A percentile compares a stretch with the other conserved stretches of the same genome.
Evolutionary conservation across 1,284 basidiomycete species (phyloP).

Genomic region (Trametes versicolor): DNA sequence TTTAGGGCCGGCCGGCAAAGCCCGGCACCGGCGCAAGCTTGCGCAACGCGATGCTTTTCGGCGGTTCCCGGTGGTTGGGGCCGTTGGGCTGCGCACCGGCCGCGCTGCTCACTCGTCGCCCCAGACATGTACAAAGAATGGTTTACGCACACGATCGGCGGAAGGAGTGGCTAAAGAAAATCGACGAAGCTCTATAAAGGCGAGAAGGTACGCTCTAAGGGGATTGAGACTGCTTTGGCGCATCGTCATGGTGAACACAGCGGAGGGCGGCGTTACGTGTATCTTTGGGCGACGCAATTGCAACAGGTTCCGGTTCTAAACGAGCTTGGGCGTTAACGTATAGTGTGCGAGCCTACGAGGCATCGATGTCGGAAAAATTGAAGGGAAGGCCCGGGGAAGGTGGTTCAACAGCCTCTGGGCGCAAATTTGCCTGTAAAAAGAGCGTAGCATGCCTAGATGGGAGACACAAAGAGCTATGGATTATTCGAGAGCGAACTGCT

Average conservation of each 20-base stretch:
- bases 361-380: conserved; percentile 3
- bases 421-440: conserved; percentile 1
- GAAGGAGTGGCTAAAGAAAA: neutral
- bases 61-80: conserved; percentile 9
- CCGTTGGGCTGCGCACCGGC: neutral
- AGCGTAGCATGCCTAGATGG: neutral
- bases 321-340: conserved; percentile 9
- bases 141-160: neutral
- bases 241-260: conserved; percentile 5
- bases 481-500: conserved; percentile 1
- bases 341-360: neutral
- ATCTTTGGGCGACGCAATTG: neutral
- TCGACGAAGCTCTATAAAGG: too few relatives aligned
- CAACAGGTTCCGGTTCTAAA: conserved; percentile 11
- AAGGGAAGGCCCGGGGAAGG: neutral
- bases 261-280: conserved; percentile 8
- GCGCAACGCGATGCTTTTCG: neutral
- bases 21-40: conserved; percentile 5
- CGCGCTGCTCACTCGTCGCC: neutral
- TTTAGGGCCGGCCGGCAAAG: conserved; percentile 5
- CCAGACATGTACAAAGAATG: neutral
- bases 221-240: neutral
- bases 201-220: too few relatives aligned
- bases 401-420: conserved; percentile 12
- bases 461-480: neutral